phyloP scores from a whole-genome alignment of 1,139 yeast genomes.

The Candida sojae region DNA sequence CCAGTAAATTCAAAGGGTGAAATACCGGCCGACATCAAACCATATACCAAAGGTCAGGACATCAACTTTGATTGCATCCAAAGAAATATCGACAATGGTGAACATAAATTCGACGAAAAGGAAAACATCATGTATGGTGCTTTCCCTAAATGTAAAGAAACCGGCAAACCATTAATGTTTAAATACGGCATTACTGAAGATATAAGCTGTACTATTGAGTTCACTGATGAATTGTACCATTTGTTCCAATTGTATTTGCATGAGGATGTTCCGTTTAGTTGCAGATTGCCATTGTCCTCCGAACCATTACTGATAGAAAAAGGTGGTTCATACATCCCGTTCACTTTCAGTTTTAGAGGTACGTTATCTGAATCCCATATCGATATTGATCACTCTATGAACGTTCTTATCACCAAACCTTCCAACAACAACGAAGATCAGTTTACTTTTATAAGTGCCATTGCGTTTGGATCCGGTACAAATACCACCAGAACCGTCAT shows the following conservation, averaged over 20 bases:
- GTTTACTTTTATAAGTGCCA: slow-evolving; percentile 51
- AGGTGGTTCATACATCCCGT: slow-evolving; percentile 59
- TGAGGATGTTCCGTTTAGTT: slow-evolving; percentile 75
- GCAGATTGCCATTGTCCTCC: slow-evolving; percentile 57
- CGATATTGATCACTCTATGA: slow-evolving; percentile 63
- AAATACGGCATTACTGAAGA: slow-evolving; percentile 55
- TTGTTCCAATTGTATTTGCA: slow-evolving; percentile 74
- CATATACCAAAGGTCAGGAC: slow-evolving; percentile 45
- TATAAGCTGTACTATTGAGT: slow-evolving; percentile 59
- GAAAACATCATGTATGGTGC: slow-evolving; percentile 58
- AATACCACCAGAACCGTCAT: slow-evolving; percentile 63
- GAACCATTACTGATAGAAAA: slow-evolving; percentile 43
- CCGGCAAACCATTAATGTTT: slow-evolving; percentile 57
- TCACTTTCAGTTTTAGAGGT: slow-evolving; percentile 68
- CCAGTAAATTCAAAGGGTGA: slow-evolving; percentile 39
- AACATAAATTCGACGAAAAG: slow-evolving; percentile 65
- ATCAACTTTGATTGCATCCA: slow-evolving; percentile 62
- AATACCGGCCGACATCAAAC: slow-evolving; percentile 35
- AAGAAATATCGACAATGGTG: slow-evolving; percentile 73
- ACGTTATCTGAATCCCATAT: slow-evolving; percentile 68
- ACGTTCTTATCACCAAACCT: slow-evolving; percentile 53
- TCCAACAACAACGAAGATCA: slow-evolving; percentile 25
- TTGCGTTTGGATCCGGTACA: slow-evolving; percentile 66
- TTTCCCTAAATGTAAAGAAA: slow-evolving; percentile 67
- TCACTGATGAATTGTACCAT: slow-evolving; percentile 71